Base-by-base conservation (phyloP, 805 yeast species). In the Naumovozyma dairenensis region DNA sequence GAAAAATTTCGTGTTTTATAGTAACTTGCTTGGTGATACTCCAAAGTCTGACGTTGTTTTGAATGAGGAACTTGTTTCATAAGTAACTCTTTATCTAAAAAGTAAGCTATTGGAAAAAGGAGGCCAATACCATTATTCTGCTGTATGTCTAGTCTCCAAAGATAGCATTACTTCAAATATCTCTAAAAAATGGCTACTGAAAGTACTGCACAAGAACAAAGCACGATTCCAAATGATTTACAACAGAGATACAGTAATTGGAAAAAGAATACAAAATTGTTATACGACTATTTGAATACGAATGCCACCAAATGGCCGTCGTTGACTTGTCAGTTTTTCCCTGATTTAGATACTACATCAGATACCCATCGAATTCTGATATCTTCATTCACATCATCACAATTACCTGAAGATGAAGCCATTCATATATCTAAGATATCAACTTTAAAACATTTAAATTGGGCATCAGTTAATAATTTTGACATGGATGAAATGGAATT, bases 251-350 rank as follows among this genome's bases (percentile, higher is more conserved):
- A 65, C 34, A 48, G 54, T 15, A 40, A 41, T 6, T 85, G 95
- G 95, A 85, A 84, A 55, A 77, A 80, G 47, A 80, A 89, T 24
- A 77, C 84, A 3, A 85, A 85, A 7, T 63, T 79, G 42, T 63
- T 83, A 36, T 85, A 85, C 56, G 82, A 78, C 45, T 70, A 79
- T 40, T 63, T 84, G 29, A 77, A 80, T 41, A 79, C 92, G 3
- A 71, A 70, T 31, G 74, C 80, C 6, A 60, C 77, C 17, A 69
- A 74, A 33, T 77, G 77, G 72, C 93, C 94, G 1, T 73, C 84
- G 12, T 58, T 82, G 39, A 65, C 86, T 0, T 69, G 80, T 13
- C 73, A 77, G 43, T 81, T 85, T 75, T 60, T 80, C 22, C 80
- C 81, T 1, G 70, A 66, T 31, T 38, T 52, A 12, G 57, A 59